Evolutionary conservation across 2,329 filamentous ascomycete genomes (phyloP), one percentile per base, ranked within the genome.

Genomic region (Alternaria ethzedia): DNA sequence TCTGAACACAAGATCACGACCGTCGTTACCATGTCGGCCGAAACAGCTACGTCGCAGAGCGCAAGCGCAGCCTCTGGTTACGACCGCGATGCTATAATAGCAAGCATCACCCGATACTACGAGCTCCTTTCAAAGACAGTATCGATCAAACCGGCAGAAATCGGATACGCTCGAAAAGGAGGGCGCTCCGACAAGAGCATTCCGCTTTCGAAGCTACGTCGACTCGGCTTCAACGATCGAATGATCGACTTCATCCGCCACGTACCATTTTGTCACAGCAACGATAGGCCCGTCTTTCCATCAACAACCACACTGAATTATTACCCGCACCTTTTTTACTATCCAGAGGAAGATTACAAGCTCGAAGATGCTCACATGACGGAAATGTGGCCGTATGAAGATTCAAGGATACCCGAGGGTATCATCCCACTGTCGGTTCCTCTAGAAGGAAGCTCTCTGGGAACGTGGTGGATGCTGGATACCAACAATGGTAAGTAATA

Each of bases 381-480:
- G 32, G 32, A 4, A 36, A 57, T 49, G 43, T 50, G 55, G 55
- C 45, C 55, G 21, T 4, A 23, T 10, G 30, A 12, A 7, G 45
- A 20, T 5, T 36, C 32, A 20, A 41, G 30, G 44, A 57, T 50
- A 21, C 21, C 45, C n/a, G 12, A 57, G 5, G 45, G 45, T 23
- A 13, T 58, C 50, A 4, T 58, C 23, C 56, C 56, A 11, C 28
- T 52, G 17, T 52, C 46, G 21, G 45, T 17, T 23, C 21, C 32
- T 25, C 13, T 28, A 20, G 23, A 43, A 30, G 28, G 26, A 41
- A 21, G 26, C 21, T 17, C 17, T 21, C 26, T 25, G 46, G 55
- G 28, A 49, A 57, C 28, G 15, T 57, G 55, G 55, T 57, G 55
- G 55, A 49, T 57, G 28, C 21, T 57, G 20, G 55, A 57, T 28